Evolutionary conservation across 139 green algal species (phyloP), one percentile per base, ranked within the genome.

Genomic region (Yamagishiella unicocca): DNA sequence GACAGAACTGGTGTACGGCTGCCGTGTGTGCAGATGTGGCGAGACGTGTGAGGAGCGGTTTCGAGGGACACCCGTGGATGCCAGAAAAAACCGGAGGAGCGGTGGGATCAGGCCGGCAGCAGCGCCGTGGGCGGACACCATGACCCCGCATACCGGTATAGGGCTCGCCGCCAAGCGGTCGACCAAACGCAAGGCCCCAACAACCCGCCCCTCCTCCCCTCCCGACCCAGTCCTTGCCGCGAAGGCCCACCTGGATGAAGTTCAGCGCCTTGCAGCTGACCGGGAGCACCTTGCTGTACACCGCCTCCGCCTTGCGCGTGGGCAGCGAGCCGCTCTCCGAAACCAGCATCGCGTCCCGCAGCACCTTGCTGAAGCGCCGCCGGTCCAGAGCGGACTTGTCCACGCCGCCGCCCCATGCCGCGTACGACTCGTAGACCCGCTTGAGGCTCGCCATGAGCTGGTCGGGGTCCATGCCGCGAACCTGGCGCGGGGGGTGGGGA

Each of bases 391-490:
- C 31, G 17, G 62, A 64, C 19, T 76, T 64, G 75, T 87, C 91
- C 19, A 84, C 40, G 4, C 90, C 92, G 37, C 64, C 25, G 50
- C 93, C 61, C 86, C 83, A 93, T 31, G 62, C 76, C 58, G 92
- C 90, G 88, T 91, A 94, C 1, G 53, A 50, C 74, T 93, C 90
- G 83, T 93, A 94, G 1, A 82, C 77, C 1, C 61, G 55, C 73
- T 93, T 92, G 7, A 93, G 83, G 4, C 25, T 83, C 46, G 85
- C 90, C 61, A 91, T 91, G 14, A 94, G 73, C 29, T 90, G 35
- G 53, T 93, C 92, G 2, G 87, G 78, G 67, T 88, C 58, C 53
- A 92, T 54, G 0, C 73, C 54, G 10, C 90, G 92, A 1, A 92
- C 88, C 66, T 84, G 25, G 5, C 25, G 54, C 35, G 53, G 24